phyloP scores from a whole-genome alignment of 495 filamentous ascomycete species.

The Opeltia flavorubescens region DNA sequence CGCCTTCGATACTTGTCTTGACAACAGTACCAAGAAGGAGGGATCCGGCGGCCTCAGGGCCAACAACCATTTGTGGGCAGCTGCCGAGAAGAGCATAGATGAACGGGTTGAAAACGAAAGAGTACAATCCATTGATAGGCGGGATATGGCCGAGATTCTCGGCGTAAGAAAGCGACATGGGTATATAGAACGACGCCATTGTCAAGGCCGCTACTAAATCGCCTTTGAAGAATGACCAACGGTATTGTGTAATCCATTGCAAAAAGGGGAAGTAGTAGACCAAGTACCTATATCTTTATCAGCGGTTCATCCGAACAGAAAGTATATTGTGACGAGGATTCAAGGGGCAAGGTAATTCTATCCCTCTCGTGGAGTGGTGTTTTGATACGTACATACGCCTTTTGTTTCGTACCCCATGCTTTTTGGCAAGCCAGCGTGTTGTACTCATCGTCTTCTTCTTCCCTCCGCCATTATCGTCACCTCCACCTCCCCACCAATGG shows the following conservation, averaged over 20 bases:
- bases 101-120: conserved; percentile 82
- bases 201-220: conserved; percentile 80
- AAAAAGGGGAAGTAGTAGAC: conserved; percentile 87
- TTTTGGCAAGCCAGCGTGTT: conserved; percentile 46
- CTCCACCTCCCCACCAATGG: conserved; percentile 8
- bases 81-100: conserved; percentile 84
- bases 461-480: conserved; percentile 16
- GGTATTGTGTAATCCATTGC: conserved; percentile 79
- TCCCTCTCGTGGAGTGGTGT: not conserved
- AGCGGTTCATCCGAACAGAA: not conserved
- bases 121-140: conserved; percentile 88
- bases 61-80: conserved; percentile 85
- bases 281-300: conserved; percentile 39
- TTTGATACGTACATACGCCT: conserved; percentile 36
- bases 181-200: conserved; percentile 92
- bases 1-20: conserved; percentile 54
- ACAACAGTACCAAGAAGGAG: conserved; percentile 81
- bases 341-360: not conserved
- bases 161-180: conserved; percentile 90
- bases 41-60: conserved; percentile 87
- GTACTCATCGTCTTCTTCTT: conserved; percentile 45
- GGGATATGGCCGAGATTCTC: conserved; percentile 88
- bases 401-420: conserved; percentile 43
- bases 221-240: conserved; percentile 63
- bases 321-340: too few species aligned